These are phyloP conservation scores for Rheum nobile DNA, from an alignment of 148 eudicot genomes.

Conservation along the genomic window DNA sequence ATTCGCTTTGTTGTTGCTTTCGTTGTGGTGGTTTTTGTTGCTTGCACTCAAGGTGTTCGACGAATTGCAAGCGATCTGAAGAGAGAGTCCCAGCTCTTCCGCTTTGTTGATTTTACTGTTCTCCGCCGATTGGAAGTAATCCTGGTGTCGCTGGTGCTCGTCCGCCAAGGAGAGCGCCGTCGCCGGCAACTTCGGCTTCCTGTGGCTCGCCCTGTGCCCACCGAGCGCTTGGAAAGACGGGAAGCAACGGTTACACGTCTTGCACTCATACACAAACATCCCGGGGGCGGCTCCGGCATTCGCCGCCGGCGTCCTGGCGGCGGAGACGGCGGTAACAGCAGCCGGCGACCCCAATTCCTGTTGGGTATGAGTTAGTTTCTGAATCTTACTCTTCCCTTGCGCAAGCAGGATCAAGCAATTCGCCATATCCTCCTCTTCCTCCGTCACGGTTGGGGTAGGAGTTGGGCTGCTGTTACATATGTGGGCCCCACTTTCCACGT, in stretches of 20 bases:
- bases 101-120: not conserved
- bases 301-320: not conserved
- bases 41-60: slow-evolving; percentile 7
- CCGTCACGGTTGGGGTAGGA: not conserved
- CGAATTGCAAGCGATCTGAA: slow-evolving; percentile 3
- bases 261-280: slow-evolving; percentile 34
- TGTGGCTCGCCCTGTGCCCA: slow-evolving; percentile 55
- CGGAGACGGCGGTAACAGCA: not conserved
- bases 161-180: slow-evolving; percentile 2
- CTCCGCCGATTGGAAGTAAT: not conserved
- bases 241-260: slow-evolving; percentile 38
- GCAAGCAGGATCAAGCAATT: slow-evolving; percentile 73
- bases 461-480: not conserved
- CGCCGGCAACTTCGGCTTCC: slow-evolving; percentile 21
- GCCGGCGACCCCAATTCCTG: not conserved
- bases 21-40: slow-evolving; percentile 20
- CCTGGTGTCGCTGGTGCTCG: not conserved
- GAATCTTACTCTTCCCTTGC: slow-evolving; percentile 27
- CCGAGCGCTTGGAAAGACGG: slow-evolving; percentile 53
- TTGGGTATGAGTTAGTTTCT: not conserved
- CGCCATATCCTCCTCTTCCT: slow-evolving; percentile 72
- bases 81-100: not conserved
- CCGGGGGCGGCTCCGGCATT: slow-evolving; percentile 13
- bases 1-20: slow-evolving; percentile 11
- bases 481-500: not conserved